Conservation (phyloP, 108 stramenopile species). For the Nitzschia sp. region DNA sequence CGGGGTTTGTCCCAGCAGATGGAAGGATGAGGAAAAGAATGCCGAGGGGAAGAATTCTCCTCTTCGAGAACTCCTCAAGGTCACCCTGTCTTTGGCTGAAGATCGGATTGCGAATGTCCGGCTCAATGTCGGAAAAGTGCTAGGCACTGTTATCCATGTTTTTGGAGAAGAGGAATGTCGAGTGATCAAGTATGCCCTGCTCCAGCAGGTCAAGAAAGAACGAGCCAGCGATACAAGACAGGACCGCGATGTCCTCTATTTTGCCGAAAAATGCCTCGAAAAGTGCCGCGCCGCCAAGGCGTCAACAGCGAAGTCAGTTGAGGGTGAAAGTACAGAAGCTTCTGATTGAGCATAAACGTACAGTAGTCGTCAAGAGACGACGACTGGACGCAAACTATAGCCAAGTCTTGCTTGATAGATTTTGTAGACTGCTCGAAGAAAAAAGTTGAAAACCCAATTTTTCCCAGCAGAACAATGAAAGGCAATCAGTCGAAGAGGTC, state of each 20-base stretch:
- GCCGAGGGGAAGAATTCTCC: conserved; percentile 50
- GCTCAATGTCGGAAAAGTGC: conserved; percentile 79
- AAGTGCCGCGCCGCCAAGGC: conserved; percentile 17
- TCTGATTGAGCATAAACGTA: no score
- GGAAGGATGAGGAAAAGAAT: conserved; percentile 36
- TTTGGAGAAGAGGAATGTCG: conserved; percentile 66
- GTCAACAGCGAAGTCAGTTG: no score
- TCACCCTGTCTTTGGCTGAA: conserved; percentile 66
- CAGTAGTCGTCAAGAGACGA: no score
- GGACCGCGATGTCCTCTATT: conserved; percentile 85
- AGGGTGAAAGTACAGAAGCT: no score
- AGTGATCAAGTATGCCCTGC: conserved; percentile 52
- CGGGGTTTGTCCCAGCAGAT: conserved; percentile 46
- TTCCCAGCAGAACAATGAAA: not conserved
- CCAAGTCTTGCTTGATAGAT: no score
- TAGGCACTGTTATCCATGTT: conserved; percentile 50
- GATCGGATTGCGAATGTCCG: conserved; percentile 85
- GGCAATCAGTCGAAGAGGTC: not conserved
- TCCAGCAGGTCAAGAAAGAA: conserved; percentile 76
- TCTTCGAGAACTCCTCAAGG: conserved; percentile 58
- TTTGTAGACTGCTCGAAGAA: no score
- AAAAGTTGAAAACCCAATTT: no score
- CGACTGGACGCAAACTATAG: no score
- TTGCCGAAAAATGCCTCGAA: conserved; percentile 48
- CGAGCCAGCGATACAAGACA: conserved; percentile 39